A percentile compares a stretch with the other conserved stretches of the same genome.
These are phyloP conservation scores for Hapsidospora chrysogenum DNA, from an alignment of 495 filamentous ascomycete genomes.

Conservation along the genomic window DNA sequence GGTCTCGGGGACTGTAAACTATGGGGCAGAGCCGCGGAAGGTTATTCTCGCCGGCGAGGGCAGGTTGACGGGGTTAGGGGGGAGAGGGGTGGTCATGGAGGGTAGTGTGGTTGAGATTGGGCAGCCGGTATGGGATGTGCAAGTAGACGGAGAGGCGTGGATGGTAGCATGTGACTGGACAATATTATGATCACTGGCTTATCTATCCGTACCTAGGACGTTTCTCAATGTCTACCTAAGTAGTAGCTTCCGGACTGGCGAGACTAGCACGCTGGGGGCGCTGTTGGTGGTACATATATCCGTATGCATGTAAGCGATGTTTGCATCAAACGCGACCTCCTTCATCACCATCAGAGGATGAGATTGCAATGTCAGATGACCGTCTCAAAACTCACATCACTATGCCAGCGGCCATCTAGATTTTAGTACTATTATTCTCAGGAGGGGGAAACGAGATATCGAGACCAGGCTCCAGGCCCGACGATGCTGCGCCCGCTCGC, in stretches of 20 bases:
- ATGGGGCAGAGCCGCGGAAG: background rate
- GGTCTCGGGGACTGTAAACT: constrained; percentile 2
- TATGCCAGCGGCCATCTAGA: too few species aligned
- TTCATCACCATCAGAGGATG: too few species aligned
- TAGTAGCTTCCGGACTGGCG: background rate
- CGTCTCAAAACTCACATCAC: too few species aligned
- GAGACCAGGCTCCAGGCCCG: too few species aligned
- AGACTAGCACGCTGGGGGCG: background rate
- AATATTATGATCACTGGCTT: too few species aligned
- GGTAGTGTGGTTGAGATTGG: constrained; percentile 19
- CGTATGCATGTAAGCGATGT: constrained; percentile 2
- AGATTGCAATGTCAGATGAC: too few species aligned
- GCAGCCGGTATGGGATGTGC: constrained; percentile 26
- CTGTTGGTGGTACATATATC: too few species aligned
- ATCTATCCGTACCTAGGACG: too few species aligned
- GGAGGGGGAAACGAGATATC: too few species aligned
- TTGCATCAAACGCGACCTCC: constrained; percentile 3
- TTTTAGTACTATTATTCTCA: too few species aligned
- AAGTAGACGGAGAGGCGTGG: constrained; percentile 18
- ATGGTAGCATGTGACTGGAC: constrained; percentile 28
- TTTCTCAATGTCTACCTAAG: too few species aligned
- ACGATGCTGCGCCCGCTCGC: too few species aligned
- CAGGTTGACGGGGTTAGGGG: constrained; percentile 10
- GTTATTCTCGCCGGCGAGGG: constrained; percentile 24
- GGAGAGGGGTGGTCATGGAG: constrained; percentile 6